Percentiles rank a stretch among this genome's conserved stretches.
Conservation (phyloP, 2,329 filamentous ascomycete species). For the Mollisia scopiformis region DNA sequence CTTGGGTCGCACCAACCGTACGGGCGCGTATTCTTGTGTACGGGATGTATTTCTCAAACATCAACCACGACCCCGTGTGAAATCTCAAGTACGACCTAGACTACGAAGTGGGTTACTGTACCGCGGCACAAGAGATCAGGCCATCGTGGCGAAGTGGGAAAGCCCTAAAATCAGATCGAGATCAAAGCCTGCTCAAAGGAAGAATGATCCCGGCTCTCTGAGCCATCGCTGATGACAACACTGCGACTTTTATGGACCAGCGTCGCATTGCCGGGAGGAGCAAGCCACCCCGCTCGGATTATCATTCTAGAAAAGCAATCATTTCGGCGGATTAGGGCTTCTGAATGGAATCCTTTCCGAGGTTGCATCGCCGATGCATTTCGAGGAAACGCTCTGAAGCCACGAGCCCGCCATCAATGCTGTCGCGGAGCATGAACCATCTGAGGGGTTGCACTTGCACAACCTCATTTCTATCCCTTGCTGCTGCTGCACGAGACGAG, state of each 20-base stretch:
- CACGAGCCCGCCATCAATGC: no score
- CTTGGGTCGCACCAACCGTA: neutral
- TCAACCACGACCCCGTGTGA: no score
- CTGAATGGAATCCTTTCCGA: neutral
- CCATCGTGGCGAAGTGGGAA: neutral
- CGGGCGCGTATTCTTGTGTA: no score
- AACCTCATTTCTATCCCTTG: no score
- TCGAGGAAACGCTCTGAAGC: no score
- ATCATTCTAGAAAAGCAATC: slow-evolving; percentile 1
- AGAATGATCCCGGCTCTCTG: neutral
- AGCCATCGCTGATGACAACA: neutral
- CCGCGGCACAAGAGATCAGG: no score
- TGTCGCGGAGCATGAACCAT: no score
- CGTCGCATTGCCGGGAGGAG: neutral
- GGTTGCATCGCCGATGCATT: neutral
- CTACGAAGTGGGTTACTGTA: no score
- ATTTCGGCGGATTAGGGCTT: neutral
- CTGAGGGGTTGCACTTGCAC: neutral
- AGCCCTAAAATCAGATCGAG: neutral
- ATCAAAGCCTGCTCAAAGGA: neutral
- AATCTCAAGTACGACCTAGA: no score
- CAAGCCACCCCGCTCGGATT: neutral
- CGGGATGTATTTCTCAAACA: no score
- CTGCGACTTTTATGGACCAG: neutral
- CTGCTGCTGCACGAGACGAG: no score